Evolutionary conservation across 208 protist species (phyloP), one percentile per base, ranked within the genome.

Genomic region (Leishmania martiniquensis): DNA sequence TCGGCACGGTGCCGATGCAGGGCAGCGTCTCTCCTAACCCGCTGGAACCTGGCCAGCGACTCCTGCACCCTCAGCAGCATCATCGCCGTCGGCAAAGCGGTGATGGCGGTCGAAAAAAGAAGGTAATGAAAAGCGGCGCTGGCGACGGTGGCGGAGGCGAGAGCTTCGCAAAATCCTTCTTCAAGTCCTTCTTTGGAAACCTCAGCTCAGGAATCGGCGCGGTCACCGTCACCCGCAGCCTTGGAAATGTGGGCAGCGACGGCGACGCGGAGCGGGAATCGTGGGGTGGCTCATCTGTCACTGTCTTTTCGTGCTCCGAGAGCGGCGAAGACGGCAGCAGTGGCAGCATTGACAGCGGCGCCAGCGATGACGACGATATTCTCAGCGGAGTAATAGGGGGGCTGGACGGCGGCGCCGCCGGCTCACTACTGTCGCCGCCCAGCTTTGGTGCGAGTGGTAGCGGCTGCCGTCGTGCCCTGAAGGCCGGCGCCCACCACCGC

Each of bases 131-230:
- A n/a, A n/a, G n/a, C n/a, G n/a, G n/a, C 62, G n/a, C 15, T 25
- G 70, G 9, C 7, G 70, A 39, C 68, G 51, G 68, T 29, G 68
- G 73, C 3, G 70, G 37, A 20, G 68, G 73, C 6, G 70, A 77
- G 49, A 90, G 81, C 77, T 88, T 91, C 22, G 87, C 87, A 32
- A 88, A 89, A 59, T 87, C 85, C 17, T 82, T 91, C 67, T 89
- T 91, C 60, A 89, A 91, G 60, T 87, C 80, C 63, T 87, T 88
- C 75, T 91, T 91, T 57, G 67, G 87, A 25, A 78, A 66, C 65
- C 34, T 60, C 45, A 81, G 72, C 37, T 55, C 59, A 29, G 45
- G 72, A 60, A 66, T 71, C 45, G 49, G 45, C 17, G 70, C 51
- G 42, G 70, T 57, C 34, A 42, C 77, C 47, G 44, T 79, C 72